Evolutionary conservation across 305 asterid species (phyloP).

Genomic region (Nicotiana rustica): DNA sequence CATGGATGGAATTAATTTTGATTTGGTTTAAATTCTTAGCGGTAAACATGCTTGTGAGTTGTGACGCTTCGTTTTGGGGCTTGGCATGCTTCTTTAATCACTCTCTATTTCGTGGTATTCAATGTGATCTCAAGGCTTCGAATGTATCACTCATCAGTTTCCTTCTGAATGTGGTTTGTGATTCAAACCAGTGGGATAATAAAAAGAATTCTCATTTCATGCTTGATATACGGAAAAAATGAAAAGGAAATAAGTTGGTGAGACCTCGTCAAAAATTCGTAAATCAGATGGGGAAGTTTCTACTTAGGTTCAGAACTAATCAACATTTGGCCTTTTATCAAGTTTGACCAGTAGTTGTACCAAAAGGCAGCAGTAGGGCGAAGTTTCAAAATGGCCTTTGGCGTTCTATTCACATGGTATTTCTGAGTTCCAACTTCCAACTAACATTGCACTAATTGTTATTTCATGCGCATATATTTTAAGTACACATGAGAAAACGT

Average conservation of each 20-base stretch:
- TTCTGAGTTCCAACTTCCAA: background rate
- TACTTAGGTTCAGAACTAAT: background rate
- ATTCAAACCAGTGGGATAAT: background rate
- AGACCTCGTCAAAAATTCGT: background rate
- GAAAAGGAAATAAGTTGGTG: background rate
- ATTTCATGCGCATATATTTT: background rate
- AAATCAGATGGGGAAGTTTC: constrained; percentile 16
- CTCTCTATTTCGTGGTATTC: background rate
- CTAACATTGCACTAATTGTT: constrained; percentile 18
- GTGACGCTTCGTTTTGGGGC: background rate
- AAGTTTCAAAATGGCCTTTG: background rate
- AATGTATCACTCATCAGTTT: background rate
- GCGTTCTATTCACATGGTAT: background rate
- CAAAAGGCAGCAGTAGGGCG: background rate
- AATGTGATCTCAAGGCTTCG: background rate
- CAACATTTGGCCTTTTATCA: background rate
- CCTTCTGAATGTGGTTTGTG: background rate
- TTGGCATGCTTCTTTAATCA: background rate
- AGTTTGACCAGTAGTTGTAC: constrained; percentile 5
- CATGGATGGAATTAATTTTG: background rate
- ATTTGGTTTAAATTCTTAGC: background rate
- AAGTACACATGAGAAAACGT: background rate
- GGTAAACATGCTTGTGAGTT: background rate
- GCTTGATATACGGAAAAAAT: background rate
- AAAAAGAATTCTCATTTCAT: background rate